A percentile compares a stretch with the other conserved stretches of the same genome.
Conservation (phyloP, 2,329 filamentous ascomycete species). For the Xylaria polymorpha region DNA sequence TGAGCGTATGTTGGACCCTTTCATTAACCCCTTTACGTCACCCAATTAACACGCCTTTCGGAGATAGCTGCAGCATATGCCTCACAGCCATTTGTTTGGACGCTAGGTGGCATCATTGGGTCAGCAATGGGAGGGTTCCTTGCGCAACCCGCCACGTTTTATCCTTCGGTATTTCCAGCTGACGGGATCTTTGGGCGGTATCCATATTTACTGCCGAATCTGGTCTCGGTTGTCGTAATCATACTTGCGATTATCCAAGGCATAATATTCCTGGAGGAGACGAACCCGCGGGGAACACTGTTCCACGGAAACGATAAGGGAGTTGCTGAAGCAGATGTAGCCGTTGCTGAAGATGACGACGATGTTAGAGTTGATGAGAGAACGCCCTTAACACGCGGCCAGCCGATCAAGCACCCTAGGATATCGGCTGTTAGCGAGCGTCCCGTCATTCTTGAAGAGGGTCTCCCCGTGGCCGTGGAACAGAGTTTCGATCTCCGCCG, state of each 20-base stretch:
- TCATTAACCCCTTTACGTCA: not conserved
- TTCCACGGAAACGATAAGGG: constrained; percentile 15
- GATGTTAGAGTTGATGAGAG: constrained; percentile 48
- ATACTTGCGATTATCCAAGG: constrained; percentile 70
- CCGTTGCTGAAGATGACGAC: constrained; percentile 39
- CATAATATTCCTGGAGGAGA: constrained; percentile 68
- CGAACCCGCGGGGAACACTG: constrained; percentile 48
- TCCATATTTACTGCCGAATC: constrained; percentile 77
- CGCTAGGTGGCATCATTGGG: constrained; percentile 53
- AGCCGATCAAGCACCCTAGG: constrained; percentile 29
- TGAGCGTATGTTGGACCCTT: constrained; percentile 49
- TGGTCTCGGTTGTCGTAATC: constrained; percentile 71
- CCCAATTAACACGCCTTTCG: not conserved
- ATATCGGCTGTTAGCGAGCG: constrained; percentile 41
- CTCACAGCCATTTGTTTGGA: constrained; percentile 54
- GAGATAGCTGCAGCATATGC: constrained; percentile 51
- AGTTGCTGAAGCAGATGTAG: constrained; percentile 41
- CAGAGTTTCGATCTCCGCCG: constrained; percentile 53
- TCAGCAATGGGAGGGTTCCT: constrained; percentile 54
- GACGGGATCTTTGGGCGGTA: constrained; percentile 67
- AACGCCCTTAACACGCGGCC: constrained; percentile 42
- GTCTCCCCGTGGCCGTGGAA: constrained; percentile 51
- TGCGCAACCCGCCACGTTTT: constrained; percentile 52
- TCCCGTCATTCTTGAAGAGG: constrained; percentile 51
- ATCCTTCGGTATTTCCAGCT: constrained; percentile 52